These are phyloP conservation scores for Handroanthus guayacan DNA, from an alignment of 257 asterid genomes.

Conservation along the genomic window DNA sequence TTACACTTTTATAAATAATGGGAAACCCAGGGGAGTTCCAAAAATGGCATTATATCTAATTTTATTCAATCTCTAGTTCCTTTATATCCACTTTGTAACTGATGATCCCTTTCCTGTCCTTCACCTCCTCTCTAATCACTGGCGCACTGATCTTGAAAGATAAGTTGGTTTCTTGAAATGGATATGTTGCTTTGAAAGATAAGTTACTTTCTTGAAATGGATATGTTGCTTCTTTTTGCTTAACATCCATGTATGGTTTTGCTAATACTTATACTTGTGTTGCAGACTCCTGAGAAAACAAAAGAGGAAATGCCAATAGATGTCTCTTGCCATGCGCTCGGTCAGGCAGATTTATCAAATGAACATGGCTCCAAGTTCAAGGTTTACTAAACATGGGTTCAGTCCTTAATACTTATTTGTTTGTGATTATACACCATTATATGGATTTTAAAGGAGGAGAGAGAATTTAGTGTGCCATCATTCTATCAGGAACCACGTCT, in stretches of 20 bases:
- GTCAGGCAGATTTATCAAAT: slow-evolving; percentile 41
- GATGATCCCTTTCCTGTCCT: slow-evolving; percentile 10
- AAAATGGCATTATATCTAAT: slow-evolving; percentile 17
- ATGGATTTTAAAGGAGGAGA: not conserved
- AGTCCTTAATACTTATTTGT: slow-evolving; percentile 25
- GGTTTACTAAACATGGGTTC: slow-evolving; percentile 49
- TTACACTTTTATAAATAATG: not conserved
- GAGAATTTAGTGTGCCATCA: slow-evolving; percentile 6
- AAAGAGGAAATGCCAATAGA: slow-evolving; percentile 41
- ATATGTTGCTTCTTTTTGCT: slow-evolving; percentile 22
- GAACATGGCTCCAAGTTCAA: slow-evolving; percentile 57
- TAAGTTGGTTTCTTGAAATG: not conserved
- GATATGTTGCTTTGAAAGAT: slow-evolving; percentile 23
- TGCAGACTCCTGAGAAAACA: slow-evolving; percentile 56
- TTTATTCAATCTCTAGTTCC: not conserved
- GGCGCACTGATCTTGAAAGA: slow-evolving; percentile 4
- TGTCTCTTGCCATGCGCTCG: slow-evolving; percentile 43
- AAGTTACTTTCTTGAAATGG: slow-evolving; percentile 19
- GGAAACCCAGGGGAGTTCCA: not conserved
- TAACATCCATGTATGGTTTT: not conserved
- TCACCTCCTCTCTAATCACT: slow-evolving; percentile 9
- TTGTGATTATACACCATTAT: slow-evolving; percentile 25
- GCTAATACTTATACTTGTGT: slow-evolving; percentile 34
- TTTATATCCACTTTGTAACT: not conserved
- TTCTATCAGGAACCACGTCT: slow-evolving; percentile 7